Base-by-base conservation (phyloP, 1,284 basidiomycete species). In the Sphaerobolus stellatus region DNA sequence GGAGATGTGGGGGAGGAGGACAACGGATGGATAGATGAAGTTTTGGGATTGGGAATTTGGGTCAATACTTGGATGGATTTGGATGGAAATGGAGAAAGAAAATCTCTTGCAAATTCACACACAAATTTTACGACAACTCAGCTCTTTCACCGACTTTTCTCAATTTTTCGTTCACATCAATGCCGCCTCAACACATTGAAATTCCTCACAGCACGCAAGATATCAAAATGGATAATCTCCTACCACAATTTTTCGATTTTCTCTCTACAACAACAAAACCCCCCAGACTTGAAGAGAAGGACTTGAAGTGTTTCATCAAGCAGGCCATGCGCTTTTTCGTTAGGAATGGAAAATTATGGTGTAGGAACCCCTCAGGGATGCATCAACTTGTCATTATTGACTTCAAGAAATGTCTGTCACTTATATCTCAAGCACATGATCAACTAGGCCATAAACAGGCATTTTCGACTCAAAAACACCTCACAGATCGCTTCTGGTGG, bases 401-500 rank as follows among this genome's bases (percentile, higher is more conserved):
- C n/a, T 20, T 9, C 9, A n/a, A 41, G 6, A 6, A 41, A 6
- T 7, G 40, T n/a, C 18, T 20, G n/a, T 9, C 6, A 41, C 7
- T 41, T 7, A n/a, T 41, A 6, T 20, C 18, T 9, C 18, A 20
- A 24, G 40, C 47, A 14, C 54, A 56, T 22, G 54, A 50, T 31
- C 20, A 29, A 7, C 24, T 50, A 11, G 48, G 54, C 5, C 54
- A 56, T 30, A 47, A 52, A 45, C 38, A 41, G 24, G 40, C n/a
- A 4, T 52, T 36, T 13, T 8, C 55, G 3, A 53, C 44, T 2
- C 13, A 40, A 8, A 11, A 18, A 20, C 24, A 7, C 16, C 27
- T 52, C 14, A 18, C 30, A 5, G 31, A 52, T 13, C 40, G 55
- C 3, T 52, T 53, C 27, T 56, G 50, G 30, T 56, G 55, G 55